Evolutionary conservation across 2,329 filamentous ascomycete genomes (phyloP).

Genomic region (Talaromyces sp.): DNA sequence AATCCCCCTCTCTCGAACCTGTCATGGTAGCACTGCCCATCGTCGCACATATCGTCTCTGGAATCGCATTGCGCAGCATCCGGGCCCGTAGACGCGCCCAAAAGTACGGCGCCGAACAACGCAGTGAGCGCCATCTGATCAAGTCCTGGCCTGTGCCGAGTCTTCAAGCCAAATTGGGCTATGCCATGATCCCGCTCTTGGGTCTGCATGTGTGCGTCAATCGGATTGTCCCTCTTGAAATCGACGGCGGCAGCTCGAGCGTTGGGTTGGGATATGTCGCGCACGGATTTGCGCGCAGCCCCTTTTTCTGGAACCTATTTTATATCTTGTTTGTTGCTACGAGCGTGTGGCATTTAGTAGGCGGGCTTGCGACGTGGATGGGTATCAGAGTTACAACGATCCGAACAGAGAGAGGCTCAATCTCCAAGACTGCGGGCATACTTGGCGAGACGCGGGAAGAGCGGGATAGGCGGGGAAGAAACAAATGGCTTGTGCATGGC

Average conservation of each 20-base stretch:
- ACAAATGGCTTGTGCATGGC: constrained; percentile 70
- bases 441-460: constrained; percentile 50
- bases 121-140: constrained; percentile 44
- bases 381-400: constrained; percentile 48
- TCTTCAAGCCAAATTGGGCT: constrained; percentile 70
- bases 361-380: constrained; percentile 82
- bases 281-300: constrained; percentile 76
- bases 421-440: constrained; percentile 32
- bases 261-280: constrained; percentile 79
- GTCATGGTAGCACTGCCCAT: constrained; percentile 74
- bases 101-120: constrained; percentile 70
- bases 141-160: constrained; percentile 68
- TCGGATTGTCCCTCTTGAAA: constrained; percentile 67
- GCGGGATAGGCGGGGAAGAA: constrained; percentile 55
- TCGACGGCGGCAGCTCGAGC: constrained; percentile 82
- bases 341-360: constrained; percentile 74
- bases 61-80: constrained; percentile 72
- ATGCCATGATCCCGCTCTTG: constrained; percentile 63
- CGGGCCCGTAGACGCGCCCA: constrained; percentile 67
- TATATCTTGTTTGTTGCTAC: constrained; percentile 66
- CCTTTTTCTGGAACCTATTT: constrained; percentile 62
- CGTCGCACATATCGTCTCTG: constrained; percentile 70
- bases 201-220: constrained; percentile 72
- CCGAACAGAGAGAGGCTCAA: constrained; percentile 27
- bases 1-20: constrained; percentile 75